Percentiles rank a stretch among this genome's conserved stretches.
phyloP scores from a whole-genome alignment of 2,329 filamentous ascomycete species.

The Aspergillus texensis region DNA sequence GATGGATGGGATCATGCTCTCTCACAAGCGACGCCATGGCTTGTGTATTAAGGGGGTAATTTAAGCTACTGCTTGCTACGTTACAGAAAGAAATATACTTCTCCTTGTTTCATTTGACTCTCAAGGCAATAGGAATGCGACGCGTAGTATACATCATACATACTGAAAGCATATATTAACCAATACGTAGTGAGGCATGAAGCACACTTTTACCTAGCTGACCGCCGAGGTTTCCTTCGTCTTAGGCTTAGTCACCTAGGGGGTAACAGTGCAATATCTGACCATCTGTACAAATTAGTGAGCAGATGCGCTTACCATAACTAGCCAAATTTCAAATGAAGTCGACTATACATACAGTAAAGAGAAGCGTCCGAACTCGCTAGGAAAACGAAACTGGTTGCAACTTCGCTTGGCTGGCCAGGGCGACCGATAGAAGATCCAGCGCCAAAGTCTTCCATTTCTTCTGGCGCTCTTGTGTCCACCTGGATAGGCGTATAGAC shows the following conservation, averaged over 20 bases:
- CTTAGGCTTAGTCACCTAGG: conserved; percentile 4
- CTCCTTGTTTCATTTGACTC: neutral
- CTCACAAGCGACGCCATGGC: conserved; percentile 37
- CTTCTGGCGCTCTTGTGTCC: too few relatives aligned
- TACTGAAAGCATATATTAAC: neutral
- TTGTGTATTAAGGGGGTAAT: conserved; percentile 31
- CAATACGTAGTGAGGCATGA: neutral
- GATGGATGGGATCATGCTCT: conserved; percentile 41
- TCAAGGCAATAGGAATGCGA: neutral
- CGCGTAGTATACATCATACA: neutral
- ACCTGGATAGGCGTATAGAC: too few relatives aligned
- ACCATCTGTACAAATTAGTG: too few relatives aligned
- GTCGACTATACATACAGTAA: too few relatives aligned
- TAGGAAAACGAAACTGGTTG: too few relatives aligned
- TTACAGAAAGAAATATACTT: neutral
- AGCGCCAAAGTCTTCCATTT: too few relatives aligned
- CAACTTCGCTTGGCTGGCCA: too few relatives aligned
- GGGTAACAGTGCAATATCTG: too few relatives aligned
- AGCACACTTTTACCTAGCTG: neutral
- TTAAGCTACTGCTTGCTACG: neutral
- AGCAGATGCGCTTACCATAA: too few relatives aligned
- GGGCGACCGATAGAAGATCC: too few relatives aligned
- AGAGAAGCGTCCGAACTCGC: too few relatives aligned
- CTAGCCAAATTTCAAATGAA: too few relatives aligned
- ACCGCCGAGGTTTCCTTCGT: neutral